Percentiles rank a stretch among this genome's conserved stretches.
Conservation (phyloP, 306 rosid genomes). For the Cicer cuneatum region DNA sequence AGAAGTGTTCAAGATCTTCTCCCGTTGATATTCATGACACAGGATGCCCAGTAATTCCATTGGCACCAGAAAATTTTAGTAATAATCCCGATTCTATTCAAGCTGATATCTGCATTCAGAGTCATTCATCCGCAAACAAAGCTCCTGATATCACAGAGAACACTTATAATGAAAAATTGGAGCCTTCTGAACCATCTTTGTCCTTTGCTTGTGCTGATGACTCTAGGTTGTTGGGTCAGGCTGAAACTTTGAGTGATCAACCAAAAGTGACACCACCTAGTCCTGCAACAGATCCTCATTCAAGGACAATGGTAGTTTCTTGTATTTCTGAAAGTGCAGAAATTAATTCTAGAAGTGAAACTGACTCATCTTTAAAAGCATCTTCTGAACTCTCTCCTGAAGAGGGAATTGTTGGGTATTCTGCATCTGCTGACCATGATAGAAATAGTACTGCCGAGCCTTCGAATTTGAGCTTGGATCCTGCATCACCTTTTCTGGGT, state of each 20-base stretch:
- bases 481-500: conserved; percentile 33
- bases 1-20: conserved; percentile 50
- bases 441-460: conserved; percentile 9
- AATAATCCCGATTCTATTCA: conserved; percentile 32
- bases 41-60: conserved; percentile 38
- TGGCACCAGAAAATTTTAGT: conserved; percentile 38
- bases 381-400: conserved; percentile 35
- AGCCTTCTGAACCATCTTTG: conserved; percentile 25
- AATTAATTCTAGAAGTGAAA: conserved; percentile 37
- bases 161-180: conserved; percentile 35
- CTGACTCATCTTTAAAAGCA: conserved; percentile 32
- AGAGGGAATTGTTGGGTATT: conserved; percentile 34
- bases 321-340: conserved; percentile 40
- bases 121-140: conserved; percentile 20
- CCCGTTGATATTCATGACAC: conserved; percentile 40
- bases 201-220: conserved; percentile 36
- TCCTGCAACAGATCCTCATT: conserved; percentile 32
- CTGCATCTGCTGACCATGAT: conserved; percentile 32
- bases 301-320: conserved; percentile 37
- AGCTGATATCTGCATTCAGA: conserved; percentile 34
- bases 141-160: conserved; percentile 34
- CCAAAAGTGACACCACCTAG: conserved; percentile 37
- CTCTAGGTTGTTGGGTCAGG: conserved; percentile 34
- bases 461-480: conserved; percentile 32
- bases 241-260: conserved; percentile 42